Evolutionary conservation across 1,139 yeast species (phyloP).

Genomic region (Pichia sp.): DNA sequence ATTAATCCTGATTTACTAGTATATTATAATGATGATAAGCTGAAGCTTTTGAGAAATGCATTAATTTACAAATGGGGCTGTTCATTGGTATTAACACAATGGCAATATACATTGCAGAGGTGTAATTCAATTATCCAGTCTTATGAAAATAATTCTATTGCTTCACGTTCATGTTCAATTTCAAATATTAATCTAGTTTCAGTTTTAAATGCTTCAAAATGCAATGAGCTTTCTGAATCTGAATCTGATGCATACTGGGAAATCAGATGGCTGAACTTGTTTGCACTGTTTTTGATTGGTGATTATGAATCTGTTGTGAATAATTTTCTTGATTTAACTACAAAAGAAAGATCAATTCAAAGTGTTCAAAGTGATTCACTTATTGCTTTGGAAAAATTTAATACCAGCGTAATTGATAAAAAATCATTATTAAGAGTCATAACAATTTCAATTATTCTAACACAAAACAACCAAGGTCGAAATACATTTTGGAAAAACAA

Average conservation of each 20-base stretch:
- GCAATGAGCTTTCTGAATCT: slow-evolving; percentile 1
- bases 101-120: slow-evolving; percentile 9
- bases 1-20: slow-evolving; percentile 7
- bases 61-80: slow-evolving; percentile 8
- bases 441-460: background rate
- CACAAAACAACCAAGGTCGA: slow-evolving; percentile 1
- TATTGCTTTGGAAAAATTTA: background rate
- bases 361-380: slow-evolving; percentile 2
- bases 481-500: background rate
- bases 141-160: background rate
- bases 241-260: slow-evolving; percentile 13
- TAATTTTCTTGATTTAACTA: background rate
- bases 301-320: slow-evolving; percentile 9
- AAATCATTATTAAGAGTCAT: slow-evolving; percentile 5
- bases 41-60: slow-evolving; percentile 4
- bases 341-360: background rate
- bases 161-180: no score
- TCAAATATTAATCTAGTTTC: no score
- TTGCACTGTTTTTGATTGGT: slow-evolving; percentile 12
- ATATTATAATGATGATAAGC: slow-evolving; percentile 2
- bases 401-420: slow-evolving; percentile 4
- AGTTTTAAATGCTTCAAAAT: background rate
- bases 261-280: slow-evolving; percentile 11
- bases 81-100: background rate
- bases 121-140: slow-evolving; percentile 6